phyloP scores from a whole-genome alignment of 441 rosid species.

The Jatropha podagrica region DNA sequence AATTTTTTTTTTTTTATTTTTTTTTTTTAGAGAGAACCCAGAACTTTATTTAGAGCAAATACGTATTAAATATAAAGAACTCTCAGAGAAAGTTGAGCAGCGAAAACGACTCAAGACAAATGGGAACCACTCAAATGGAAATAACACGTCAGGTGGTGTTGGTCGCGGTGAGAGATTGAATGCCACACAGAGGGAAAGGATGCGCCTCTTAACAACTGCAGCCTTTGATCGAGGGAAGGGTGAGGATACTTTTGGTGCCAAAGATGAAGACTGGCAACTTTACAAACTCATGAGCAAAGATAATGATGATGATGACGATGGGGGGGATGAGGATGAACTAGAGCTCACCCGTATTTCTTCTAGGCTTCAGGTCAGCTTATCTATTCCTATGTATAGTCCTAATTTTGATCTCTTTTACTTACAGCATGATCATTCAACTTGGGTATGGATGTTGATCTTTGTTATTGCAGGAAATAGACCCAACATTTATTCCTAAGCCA shows the following conservation, averaged over 20 bases:
- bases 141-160: constrained; percentile 59
- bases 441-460: not conserved
- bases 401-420: not conserved
- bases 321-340: constrained; percentile 63
- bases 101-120: constrained; percentile 81
- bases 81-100: constrained; percentile 76
- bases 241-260: constrained; percentile 88
- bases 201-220: constrained; percentile 91
- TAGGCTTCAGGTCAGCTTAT: constrained; percentile 59
- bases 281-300: constrained; percentile 91
- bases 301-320: constrained; percentile 83
- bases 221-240: constrained; percentile 98
- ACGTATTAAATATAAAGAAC: constrained; percentile 69
- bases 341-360: constrained; percentile 70
- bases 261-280: constrained; percentile 96
- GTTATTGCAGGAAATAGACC: constrained; percentile 64
- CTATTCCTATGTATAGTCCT: not conserved
- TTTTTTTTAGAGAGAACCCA: constrained; percentile 69
- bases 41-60: constrained; percentile 74
- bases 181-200: constrained; percentile 90
- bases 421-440: not conserved
- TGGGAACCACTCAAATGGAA: constrained; percentile 74
- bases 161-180: constrained; percentile 96
- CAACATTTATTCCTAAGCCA: constrained; percentile 63
- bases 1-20: constrained; percentile 12